Evolutionary conservation across 164 flowering plant species (phyloP).

Genomic region (Cinnamomum chago): DNA sequence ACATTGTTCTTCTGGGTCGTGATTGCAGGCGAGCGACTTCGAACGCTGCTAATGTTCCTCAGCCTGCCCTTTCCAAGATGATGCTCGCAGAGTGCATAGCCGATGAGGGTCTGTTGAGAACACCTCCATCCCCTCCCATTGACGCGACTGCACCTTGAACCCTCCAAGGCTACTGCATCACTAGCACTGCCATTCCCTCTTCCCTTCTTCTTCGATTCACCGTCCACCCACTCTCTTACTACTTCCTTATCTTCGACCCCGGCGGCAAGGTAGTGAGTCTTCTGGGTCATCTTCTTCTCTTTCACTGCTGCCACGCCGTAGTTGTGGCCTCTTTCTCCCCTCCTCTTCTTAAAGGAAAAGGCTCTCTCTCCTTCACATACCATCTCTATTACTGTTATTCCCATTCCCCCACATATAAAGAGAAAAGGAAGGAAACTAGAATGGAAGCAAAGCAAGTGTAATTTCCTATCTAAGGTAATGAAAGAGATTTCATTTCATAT

Average conservation of each 20-base stretch:
- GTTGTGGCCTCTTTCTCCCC: slow-evolving; percentile 16
- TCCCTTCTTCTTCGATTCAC: slow-evolving; percentile 11
- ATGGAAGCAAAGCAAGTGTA: background rate
- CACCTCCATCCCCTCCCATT: slow-evolving; percentile 95
- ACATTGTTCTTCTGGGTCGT: background rate
- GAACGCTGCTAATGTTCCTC: slow-evolving; percentile 48
- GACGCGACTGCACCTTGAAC: slow-evolving; percentile 84
- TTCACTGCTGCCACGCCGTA: background rate
- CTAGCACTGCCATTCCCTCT: slow-evolving; percentile 19
- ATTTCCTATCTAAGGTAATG: too few relatives aligned
- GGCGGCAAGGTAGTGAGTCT: background rate
- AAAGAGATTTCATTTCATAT: background rate
- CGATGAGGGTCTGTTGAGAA: slow-evolving; percentile 75
- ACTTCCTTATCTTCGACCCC: background rate
- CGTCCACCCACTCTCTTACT: slow-evolving; percentile 5
- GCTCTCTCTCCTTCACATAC: slow-evolving; percentile 33
- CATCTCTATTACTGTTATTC: slow-evolving; percentile 16
- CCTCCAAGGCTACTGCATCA: slow-evolving; percentile 43
- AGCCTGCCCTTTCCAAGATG: slow-evolving; percentile 81
- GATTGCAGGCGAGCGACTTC: slow-evolving; percentile 18
- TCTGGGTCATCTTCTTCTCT: background rate
- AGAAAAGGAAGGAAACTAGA: background rate
- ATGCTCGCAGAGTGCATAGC: slow-evolving; percentile 87
- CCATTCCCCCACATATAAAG: background rate
- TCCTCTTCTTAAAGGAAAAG: slow-evolving; percentile 52